Conservation (phyloP, 768 basidiomycete species). For the Neoboletus subvelutipes region DNA sequence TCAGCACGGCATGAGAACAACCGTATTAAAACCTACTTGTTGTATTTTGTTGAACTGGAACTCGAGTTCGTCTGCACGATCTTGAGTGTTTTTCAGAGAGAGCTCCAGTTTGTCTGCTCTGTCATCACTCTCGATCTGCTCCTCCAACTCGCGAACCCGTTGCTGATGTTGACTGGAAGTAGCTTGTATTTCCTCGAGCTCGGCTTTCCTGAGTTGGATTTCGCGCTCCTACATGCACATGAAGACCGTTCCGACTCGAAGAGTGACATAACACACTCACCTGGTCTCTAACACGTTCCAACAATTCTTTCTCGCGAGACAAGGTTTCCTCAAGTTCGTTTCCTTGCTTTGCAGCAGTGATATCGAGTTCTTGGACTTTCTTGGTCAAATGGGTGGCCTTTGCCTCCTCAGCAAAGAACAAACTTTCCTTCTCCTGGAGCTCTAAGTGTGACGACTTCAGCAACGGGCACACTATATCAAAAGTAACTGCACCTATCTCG, state of each 20-base stretch:
- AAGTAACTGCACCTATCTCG: constrained; percentile 56
- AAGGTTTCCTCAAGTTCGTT: constrained; percentile 37
- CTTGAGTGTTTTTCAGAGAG: constrained; percentile 74
- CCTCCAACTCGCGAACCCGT: constrained; percentile 69
- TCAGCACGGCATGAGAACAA: not conserved
- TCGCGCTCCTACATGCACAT: constrained; percentile 61
- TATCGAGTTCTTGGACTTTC: constrained; percentile 44
- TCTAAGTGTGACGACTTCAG: constrained; percentile 32
- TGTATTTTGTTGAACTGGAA: constrained; percentile 77
- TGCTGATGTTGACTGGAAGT: constrained; percentile 55
- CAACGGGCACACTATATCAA: not conserved
- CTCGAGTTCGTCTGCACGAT: constrained; percentile 81
- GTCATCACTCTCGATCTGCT: constrained; percentile 82
- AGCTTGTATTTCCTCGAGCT: constrained; percentile 50
- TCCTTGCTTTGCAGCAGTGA: constrained; percentile 38
- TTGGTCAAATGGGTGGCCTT: constrained; percentile 41
- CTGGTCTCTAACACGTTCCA: constrained; percentile 34
- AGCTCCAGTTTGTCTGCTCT: constrained; percentile 71
- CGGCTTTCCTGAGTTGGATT: constrained; percentile 59
- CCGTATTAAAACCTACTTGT: constrained; percentile 49
- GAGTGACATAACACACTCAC: constrained; percentile 14
- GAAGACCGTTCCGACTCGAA: not conserved
- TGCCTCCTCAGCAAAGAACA: constrained; percentile 43
- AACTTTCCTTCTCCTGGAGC: constrained; percentile 41
- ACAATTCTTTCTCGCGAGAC: constrained; percentile 54